Base-by-base conservation (phyloP, 139 green algal species). In the Picochlorum sp. region DNA sequence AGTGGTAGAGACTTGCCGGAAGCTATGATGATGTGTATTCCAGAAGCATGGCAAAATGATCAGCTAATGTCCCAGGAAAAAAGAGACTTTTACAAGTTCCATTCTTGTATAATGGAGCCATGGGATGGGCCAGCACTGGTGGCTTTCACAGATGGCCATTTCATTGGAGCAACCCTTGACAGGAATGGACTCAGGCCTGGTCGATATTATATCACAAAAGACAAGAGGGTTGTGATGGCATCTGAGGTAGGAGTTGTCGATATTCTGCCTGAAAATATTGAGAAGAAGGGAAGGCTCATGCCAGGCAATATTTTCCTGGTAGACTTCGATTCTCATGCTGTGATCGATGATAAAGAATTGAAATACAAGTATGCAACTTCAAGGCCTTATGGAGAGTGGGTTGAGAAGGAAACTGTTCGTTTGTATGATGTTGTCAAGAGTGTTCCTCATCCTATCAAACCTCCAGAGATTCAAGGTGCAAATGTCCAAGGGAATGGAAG, bases 281-380 rank as follows among this genome's bases (percentile, higher is more conserved):
- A 71, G 21, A 68, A 68, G 47, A 97, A 97, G 82, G 91, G 92
- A 10, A 83, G 91, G 15, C 83, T 97, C n/a, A 94, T 89, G 77
- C 91, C 91, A 6, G 91, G 91, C 51, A 97, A 97, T 77, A 96
- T 97, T 79, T 86, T 97, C 67, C 80, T 97, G 60, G 83, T 97
- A 10, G 91, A 97, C 82, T 96, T 97, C 77, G 86, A 96, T 60
- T 74, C 87, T 52, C 76, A 85, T 61, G 65, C 81, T 31, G 80
- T 95, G 63, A 81, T 95, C 31, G 75, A 84, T 68, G 88, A 95
- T 70, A 75, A 21, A 47, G 73, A 87, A 70, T 71, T 90, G 74
- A 91, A 91, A 71, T 68, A 74, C 26, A 73, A 73, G 37, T 94
- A 92, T 69, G 72, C 82, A 30, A 66, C 41, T 16, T 56, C 66